Conservation (phyloP, 139 green algal species). For the Microglena sp. region DNA sequence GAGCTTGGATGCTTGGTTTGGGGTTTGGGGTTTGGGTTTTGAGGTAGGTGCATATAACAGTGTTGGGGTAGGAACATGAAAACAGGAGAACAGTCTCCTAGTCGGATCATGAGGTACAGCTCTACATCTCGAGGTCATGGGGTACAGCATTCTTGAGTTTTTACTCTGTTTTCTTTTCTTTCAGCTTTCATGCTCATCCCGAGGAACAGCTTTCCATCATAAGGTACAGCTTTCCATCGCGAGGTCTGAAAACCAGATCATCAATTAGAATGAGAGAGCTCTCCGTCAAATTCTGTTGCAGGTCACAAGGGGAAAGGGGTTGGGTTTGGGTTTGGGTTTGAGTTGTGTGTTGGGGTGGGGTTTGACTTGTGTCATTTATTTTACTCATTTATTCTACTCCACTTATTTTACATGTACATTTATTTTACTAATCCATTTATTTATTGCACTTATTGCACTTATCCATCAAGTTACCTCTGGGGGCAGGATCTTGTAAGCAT, state of each 20-base stretch:
- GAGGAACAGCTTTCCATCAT: slow-evolving; percentile 14
- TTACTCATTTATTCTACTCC: not conserved
- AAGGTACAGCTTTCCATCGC: slow-evolving; percentile 24
- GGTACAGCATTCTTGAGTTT: not conserved
- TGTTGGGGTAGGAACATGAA: slow-evolving; percentile 32
- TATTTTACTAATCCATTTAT: not conserved
- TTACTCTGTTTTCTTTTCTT: not conserved
- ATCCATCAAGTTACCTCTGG: too few relatives aligned
- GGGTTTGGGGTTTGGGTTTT: too few relatives aligned
- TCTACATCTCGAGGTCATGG: not conserved
- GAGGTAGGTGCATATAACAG: too few relatives aligned
- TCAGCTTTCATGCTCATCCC: not conserved
- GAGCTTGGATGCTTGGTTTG: too few relatives aligned
- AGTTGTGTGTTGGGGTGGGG: not conserved
- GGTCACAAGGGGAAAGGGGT: not conserved
- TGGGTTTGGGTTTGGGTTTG: not conserved
- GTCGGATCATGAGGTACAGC: slow-evolving; percentile 7
- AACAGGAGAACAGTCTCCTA: not conserved
- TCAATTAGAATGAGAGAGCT: slow-evolving; percentile 72
- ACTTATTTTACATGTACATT: not conserved
- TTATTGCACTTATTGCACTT: not conserved
- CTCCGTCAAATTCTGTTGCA: slow-evolving; percentile 28
- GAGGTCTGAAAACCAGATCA: slow-evolving; percentile 17
- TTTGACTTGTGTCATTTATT: not conserved
- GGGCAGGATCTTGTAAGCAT: too few relatives aligned